A percentile compares a stretch with the other conserved stretches of the same genome.
Evolutionary conservation across 2,329 filamentous ascomycete genomes (phyloP).

Genomic region (Fusarium cyanostomum): DNA sequence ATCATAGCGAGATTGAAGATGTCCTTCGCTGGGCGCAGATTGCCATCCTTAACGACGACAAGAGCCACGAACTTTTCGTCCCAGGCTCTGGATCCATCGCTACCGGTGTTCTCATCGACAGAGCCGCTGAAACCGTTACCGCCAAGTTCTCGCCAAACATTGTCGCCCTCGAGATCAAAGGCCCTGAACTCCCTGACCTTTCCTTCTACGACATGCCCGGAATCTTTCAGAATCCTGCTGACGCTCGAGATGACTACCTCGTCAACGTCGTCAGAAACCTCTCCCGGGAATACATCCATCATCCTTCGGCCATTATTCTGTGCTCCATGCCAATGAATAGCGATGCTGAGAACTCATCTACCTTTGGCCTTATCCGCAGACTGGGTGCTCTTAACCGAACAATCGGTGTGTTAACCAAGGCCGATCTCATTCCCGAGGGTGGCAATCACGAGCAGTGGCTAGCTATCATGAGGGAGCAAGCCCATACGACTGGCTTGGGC

Average conservation of each 20-base stretch:
- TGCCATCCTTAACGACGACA: conserved; percentile 75
- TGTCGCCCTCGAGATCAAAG: conserved; percentile 78
- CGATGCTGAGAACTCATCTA: conserved; percentile 79
- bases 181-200: conserved; percentile 74
- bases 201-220: conserved; percentile 89
- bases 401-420: conserved; percentile 85
- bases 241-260: conserved; percentile 72
- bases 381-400: conserved; percentile 67
- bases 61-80: conserved; percentile 62
- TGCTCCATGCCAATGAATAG: conserved; percentile 81
- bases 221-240: conserved; percentile 75
- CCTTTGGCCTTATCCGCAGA: conserved; percentile 70
- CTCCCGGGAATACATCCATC: conserved; percentile 73
- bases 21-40: conserved; percentile 79
- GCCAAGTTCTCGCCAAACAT: conserved; percentile 85
- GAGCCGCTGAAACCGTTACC: conserved; percentile 55
- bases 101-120: conserved; percentile 48
- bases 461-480: conserved; percentile 68
- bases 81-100: conserved; percentile 57
- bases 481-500: conserved; percentile 73
- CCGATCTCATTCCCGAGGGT: conserved; percentile 71
- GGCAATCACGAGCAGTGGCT: conserved; percentile 66
- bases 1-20: conserved; percentile 71
- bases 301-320: conserved; percentile 77
- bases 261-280: conserved; percentile 78